These are phyloP conservation scores for Leptographium procerum DNA, from an alignment of 2,329 filamentous ascomycete genomes.

Conservation along the genomic window DNA sequence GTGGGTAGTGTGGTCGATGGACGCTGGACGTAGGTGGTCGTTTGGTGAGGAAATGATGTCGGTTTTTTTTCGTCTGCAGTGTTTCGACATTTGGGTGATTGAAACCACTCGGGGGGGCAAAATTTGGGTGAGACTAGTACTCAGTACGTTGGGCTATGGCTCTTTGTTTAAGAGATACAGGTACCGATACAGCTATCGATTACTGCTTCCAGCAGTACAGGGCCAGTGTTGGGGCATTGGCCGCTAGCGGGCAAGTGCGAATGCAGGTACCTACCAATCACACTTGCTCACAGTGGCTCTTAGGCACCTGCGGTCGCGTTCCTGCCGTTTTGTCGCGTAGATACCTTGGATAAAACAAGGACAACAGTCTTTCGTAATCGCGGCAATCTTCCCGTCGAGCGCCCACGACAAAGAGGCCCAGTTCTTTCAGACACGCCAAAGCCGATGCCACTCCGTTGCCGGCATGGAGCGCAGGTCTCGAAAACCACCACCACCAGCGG, in stretches of 20 bases:
- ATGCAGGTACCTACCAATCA: neutral
- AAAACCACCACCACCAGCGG: constrained; percentile 1
- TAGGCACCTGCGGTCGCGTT: neutral
- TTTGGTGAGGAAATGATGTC: neutral
- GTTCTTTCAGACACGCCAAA: neutral
- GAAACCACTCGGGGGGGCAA: neutral
- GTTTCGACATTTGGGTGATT: neutral
- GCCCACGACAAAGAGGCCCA: neutral
- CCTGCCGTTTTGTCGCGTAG: neutral
- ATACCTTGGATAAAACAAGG: neutral
- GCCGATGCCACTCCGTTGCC: neutral
- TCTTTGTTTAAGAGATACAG: neutral
- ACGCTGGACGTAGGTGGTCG: neutral
- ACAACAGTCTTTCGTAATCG: neutral
- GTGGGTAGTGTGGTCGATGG: constrained; percentile 18
- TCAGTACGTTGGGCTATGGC: neutral
- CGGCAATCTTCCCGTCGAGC: neutral
- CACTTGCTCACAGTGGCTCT: neutral
- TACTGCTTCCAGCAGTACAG: neutral
- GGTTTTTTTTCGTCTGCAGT: neutral
- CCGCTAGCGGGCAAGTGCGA: neutral
- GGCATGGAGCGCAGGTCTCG: constrained; percentile 5
- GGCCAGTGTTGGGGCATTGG: neutral
- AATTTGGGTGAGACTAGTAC: neutral
- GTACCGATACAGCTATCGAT: neutral